Evolutionary conservation across 352 stramenopile species (phyloP).

Genomic region (Phytophthora kernoviae): DNA sequence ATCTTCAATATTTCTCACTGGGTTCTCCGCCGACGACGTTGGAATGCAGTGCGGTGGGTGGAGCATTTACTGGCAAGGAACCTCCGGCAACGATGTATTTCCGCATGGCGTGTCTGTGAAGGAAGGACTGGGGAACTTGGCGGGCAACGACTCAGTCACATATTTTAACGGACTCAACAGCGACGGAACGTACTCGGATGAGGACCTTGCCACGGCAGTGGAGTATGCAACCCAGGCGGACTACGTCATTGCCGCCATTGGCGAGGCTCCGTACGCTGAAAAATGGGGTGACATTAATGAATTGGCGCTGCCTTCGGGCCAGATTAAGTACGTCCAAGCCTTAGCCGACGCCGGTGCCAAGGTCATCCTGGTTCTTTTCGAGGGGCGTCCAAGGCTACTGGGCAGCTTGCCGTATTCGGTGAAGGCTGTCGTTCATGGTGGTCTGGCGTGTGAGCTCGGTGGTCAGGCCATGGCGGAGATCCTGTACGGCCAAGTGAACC

Average conservation of each 20-base stretch:
- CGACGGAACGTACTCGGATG: conserved; percentile 33
- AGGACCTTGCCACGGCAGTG: conserved; percentile 27
- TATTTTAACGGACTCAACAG: conserved; percentile 40
- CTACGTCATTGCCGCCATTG: conserved; percentile 37
- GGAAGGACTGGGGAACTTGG: conserved; percentile 31
- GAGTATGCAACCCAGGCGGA: conserved; percentile 22
- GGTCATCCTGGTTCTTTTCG: conserved; percentile 75
- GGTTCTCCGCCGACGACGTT: conserved; percentile 56
- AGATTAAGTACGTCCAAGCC: conserved; percentile 74
- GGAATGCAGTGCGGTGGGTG: conserved; percentile 73
- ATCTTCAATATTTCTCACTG: conserved; percentile 59
- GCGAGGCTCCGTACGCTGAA: conserved; percentile 50
- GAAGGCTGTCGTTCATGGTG: conserved; percentile 68
- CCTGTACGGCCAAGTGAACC: conserved; percentile 76
- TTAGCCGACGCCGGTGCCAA: conserved; percentile 61
- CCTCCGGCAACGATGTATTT: conserved; percentile 65
- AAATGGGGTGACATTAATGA: conserved; percentile 86
- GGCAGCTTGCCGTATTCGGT: conserved; percentile 61
- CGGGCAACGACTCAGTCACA: conserved; percentile 23
- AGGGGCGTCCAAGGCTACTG: conserved; percentile 61
- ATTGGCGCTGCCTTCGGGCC: conserved; percentile 55
- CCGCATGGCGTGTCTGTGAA: conserved; percentile 36
- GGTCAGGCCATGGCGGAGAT: conserved; percentile 87
- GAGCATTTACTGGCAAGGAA: conserved; percentile 85
- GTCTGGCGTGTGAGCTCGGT: conserved; percentile 77